Conservation (phyloP, 331 rosid genomes). For the Pyracantha coccinea region DNA sequence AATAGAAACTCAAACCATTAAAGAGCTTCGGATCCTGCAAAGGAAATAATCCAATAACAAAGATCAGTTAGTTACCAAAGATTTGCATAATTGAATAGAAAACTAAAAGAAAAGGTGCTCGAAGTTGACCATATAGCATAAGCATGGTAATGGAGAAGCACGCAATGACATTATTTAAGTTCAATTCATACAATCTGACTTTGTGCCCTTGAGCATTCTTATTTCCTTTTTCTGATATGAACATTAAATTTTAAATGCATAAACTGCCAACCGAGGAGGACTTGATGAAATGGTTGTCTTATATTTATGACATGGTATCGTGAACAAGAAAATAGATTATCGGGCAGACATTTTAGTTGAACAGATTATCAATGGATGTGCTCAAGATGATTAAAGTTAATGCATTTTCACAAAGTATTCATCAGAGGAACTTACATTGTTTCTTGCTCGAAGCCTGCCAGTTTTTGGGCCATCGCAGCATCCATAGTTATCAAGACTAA, state of each 20-base stretch:
- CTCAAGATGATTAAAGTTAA: neutral
- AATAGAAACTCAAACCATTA: conserved; percentile 52
- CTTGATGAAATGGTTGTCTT: neutral
- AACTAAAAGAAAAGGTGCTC: neutral
- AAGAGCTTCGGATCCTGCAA: conserved; percentile 68
- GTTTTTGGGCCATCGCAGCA: conserved; percentile 74
- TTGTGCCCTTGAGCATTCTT: neutral
- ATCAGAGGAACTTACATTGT: conserved; percentile 39
- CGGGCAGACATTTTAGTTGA: neutral
- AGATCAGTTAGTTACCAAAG: neutral
- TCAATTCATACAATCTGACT: neutral
- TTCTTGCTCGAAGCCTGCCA: conserved; percentile 59
- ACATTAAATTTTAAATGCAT: neutral
- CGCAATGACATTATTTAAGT: conserved; percentile 39
- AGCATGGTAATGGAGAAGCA: neutral
- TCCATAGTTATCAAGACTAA: conserved; percentile 73
- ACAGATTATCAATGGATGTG: neutral
- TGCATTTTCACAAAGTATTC: neutral
- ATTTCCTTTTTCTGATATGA: neutral
- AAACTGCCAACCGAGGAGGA: neutral
- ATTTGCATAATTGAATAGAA: neutral
- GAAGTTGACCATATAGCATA: neutral
- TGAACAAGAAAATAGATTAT: no score
- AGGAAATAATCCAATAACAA: neutral
- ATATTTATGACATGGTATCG: no score